Evolutionary conservation across 1,284 basidiomycete genomes (phyloP).

Genomic region (Pseudozyma tsukubaensis): DNA sequence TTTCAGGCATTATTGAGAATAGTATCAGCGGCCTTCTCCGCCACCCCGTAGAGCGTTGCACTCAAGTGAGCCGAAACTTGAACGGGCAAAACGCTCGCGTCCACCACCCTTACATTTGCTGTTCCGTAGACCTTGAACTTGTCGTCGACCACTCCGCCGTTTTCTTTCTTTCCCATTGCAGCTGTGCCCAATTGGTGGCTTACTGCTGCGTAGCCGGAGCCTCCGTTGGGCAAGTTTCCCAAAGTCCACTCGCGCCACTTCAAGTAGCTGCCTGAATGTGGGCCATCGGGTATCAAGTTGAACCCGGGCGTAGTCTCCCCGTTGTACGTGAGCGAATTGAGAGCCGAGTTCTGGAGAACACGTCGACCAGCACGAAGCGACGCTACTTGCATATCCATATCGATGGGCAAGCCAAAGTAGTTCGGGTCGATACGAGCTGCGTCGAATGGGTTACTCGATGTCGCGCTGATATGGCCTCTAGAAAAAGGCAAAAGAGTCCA

Average conservation of each 20-base stretch:
- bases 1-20: conserved; percentile 11
- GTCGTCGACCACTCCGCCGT: conserved; percentile 73
- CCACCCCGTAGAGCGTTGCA: conserved; percentile 54
- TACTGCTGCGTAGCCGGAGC: conserved; percentile 67
- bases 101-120: conserved; percentile 57
- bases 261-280: conserved; percentile 54
- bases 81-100: conserved; percentile 56
- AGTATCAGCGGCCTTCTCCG: conserved; percentile 55
- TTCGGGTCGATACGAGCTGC: conserved; percentile 33
- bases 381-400: conserved; percentile 67
- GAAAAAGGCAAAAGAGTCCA: conserved; percentile 62
- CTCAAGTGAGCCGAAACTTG: conserved; percentile 58
- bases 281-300: conserved; percentile 53
- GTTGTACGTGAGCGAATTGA: conserved; percentile 56
- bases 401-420: conserved; percentile 69
- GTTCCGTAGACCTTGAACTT: conserved; percentile 68
- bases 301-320: conserved; percentile 69
- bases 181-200: conserved; percentile 75
- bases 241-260: conserved; percentile 69
- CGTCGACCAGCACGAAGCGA: conserved; percentile 63
- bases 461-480: conserved; percentile 50
- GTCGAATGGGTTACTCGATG: conserved; percentile 35
- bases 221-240: conserved; percentile 60
- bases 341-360: conserved; percentile 59
- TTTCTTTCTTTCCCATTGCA: conserved; percentile 74